Percentiles rank a stretch among this genome's conserved stretches.
phyloP scores from a whole-genome alignment of 345 rosid genomes.

The Lepidium africanum region DNA sequence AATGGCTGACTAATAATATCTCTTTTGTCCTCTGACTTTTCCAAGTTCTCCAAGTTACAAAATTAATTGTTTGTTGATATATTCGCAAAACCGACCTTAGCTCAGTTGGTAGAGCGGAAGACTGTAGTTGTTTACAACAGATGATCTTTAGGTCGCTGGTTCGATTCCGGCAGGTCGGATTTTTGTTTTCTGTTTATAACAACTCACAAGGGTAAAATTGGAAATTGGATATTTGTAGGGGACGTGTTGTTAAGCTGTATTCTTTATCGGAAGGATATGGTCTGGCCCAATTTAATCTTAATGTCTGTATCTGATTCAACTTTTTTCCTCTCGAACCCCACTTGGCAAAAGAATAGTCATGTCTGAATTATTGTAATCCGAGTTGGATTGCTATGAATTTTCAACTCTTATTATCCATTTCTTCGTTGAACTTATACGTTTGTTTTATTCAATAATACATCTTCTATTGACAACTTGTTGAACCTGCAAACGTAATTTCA shows the following conservation, averaged over 20 bases:
- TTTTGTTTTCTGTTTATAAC: background rate
- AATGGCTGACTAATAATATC: background rate
- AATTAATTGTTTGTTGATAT: fast-evolving
- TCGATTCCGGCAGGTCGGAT: constrained; percentile 67
- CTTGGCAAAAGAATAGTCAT: background rate
- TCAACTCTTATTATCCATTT: background rate
- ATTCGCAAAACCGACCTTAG: constrained; percentile 57
- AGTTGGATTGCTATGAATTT: background rate
- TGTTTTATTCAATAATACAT: background rate
- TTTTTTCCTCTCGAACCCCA: background rate
- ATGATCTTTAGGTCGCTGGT: constrained; percentile 50
- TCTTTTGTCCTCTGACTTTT: background rate
- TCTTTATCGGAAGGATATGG: background rate
- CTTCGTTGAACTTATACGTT: background rate
- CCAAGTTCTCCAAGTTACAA: too few species aligned
- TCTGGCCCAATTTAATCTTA: background rate
- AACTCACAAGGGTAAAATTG: background rate
- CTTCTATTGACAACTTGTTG: background rate
- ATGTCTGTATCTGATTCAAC: constrained; percentile 5
- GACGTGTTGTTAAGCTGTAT: background rate
- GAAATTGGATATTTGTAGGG: background rate
- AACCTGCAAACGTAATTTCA: too few species aligned
- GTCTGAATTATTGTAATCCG: background rate
- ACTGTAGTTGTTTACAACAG: constrained; percentile 50
- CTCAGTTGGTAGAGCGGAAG: constrained; percentile 99